Evolutionary conservation across 2,329 filamentous ascomycete genomes (phyloP).

Genomic region (Ramularia collo-cygni): DNA sequence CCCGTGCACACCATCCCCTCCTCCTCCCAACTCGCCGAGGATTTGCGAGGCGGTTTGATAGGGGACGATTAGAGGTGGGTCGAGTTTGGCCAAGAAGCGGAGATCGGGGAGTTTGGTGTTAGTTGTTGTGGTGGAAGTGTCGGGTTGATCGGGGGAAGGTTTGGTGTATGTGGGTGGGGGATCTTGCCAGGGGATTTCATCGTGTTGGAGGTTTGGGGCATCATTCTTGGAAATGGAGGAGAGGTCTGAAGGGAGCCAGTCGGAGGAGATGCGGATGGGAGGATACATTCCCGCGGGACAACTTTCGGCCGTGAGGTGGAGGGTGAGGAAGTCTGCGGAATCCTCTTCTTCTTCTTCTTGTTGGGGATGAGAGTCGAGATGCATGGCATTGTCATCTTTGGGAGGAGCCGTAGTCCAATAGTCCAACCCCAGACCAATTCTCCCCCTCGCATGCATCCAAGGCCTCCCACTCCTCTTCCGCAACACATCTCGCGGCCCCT

Average conservation of each 20-base stretch:
- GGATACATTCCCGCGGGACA: constrained; percentile 43
- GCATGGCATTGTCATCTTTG: constrained; percentile 31
- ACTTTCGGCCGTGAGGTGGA: constrained; percentile 59
- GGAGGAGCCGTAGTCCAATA: constrained; percentile 54
- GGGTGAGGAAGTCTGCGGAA: constrained; percentile 38
- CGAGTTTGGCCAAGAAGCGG: constrained; percentile 66
- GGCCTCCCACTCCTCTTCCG: constrained; percentile 66
- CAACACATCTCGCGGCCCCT: constrained; percentile 51
- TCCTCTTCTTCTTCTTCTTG: background rate
- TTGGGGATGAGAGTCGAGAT: constrained; percentile 22
- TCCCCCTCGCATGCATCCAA: constrained; percentile 60
- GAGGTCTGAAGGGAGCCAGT: constrained; percentile 69
- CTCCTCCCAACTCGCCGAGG: constrained; percentile 47
- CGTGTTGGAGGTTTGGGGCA: constrained; percentile 58
- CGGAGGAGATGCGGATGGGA: constrained; percentile 62
- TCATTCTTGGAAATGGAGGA: background rate
- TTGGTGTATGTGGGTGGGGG: constrained; percentile 54
- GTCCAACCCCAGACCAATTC: constrained; percentile 63
- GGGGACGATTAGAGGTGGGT: constrained; percentile 66
- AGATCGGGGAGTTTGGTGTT: constrained; percentile 60
- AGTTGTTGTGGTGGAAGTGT: constrained; percentile 49
- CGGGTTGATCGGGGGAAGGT: constrained; percentile 16
- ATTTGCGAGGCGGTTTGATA: constrained; percentile 57
- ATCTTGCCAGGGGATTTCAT: constrained; percentile 54
- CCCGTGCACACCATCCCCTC: constrained; percentile 15